phyloP scores from a whole-genome alignment of 495 filamentous ascomycete species.

The Evernia prunastri region DNA sequence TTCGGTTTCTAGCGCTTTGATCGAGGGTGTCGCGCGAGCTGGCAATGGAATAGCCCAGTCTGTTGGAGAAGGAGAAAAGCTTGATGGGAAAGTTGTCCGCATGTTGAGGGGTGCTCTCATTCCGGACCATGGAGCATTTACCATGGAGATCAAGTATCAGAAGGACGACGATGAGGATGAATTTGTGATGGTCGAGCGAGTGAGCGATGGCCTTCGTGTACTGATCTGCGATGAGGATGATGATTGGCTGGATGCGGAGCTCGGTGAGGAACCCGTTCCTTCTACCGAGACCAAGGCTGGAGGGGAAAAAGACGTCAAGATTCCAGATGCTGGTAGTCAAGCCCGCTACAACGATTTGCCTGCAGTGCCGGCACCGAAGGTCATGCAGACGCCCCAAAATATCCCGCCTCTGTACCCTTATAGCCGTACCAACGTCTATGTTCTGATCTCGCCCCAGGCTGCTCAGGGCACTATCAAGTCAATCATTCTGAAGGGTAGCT shows the following conservation, averaged over 20 bases:
- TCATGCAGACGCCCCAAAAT: slow-evolving; percentile 54
- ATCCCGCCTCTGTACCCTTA: slow-evolving; percentile 62
- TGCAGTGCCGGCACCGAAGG: slow-evolving; percentile 41
- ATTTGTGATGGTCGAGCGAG: slow-evolving; percentile 52
- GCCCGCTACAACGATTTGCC: slow-evolving; percentile 43
- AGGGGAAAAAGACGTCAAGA: slow-evolving; percentile 20
- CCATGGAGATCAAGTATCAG: slow-evolving; percentile 53
- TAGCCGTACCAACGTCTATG: slow-evolving; percentile 55
- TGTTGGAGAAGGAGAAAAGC: slow-evolving; percentile 50
- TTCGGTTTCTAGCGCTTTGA: slow-evolving; percentile 53
- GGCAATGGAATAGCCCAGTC: slow-evolving; percentile 62
- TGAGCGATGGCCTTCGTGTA: slow-evolving; percentile 37
- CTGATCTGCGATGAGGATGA: not conserved
- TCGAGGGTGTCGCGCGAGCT: slow-evolving; percentile 60
- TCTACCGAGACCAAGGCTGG: slow-evolving; percentile 5
- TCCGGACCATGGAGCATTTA: slow-evolving; percentile 54
- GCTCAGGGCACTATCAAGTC: slow-evolving; percentile 44
- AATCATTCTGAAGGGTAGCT: slow-evolving; percentile 51
- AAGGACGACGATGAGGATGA: slow-evolving; percentile 40
- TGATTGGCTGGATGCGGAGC: not conserved
- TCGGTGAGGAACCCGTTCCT: slow-evolving; percentile 5
- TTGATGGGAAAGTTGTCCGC: slow-evolving; percentile 57
- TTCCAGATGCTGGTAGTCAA: slow-evolving; percentile 8
- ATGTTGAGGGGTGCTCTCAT: slow-evolving; percentile 65
- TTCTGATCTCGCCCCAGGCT: slow-evolving; percentile 49